Percentiles rank a stretch among this genome's conserved stretches.
These are phyloP conservation scores for Microsporum audouinii DNA, from an alignment of 2,329 filamentous ascomycete species.

Conservation along the genomic window DNA sequence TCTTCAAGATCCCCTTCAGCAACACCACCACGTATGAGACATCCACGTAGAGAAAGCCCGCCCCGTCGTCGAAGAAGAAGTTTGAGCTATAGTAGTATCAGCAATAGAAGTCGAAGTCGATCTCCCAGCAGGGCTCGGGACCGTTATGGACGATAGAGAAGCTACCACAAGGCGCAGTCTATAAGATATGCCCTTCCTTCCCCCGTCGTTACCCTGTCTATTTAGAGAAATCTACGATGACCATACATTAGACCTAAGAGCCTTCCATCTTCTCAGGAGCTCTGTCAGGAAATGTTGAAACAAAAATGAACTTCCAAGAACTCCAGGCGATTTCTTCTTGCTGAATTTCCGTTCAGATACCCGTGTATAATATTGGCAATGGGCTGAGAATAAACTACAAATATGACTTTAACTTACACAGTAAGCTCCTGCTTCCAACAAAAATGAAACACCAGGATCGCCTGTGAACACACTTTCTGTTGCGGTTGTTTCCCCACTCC, in stretches of 20 bases:
- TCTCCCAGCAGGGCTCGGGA: conserved; percentile 37
- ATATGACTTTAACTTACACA: too few species aligned
- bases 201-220: background rate
- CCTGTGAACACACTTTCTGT: too few species aligned
- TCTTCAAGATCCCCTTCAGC: conserved; percentile 23
- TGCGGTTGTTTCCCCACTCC: background rate
- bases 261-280: too few species aligned
- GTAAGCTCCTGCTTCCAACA: too few species aligned
- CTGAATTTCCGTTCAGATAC: too few species aligned
- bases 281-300: too few species aligned
- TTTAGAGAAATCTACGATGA: background rate
- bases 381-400: too few species aligned
- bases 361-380: too few species aligned
- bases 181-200: background rate
- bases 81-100: conserved; percentile 48
- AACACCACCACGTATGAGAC: conserved; percentile 30
- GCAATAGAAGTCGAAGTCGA: conserved; percentile 38
- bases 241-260: too few species aligned
- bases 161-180: background rate
- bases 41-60: conserved; percentile 26
- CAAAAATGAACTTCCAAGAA: too few species aligned
- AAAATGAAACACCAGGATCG: too few species aligned
- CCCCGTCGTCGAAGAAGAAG: conserved; percentile 42
- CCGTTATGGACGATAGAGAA: conserved; percentile 19
- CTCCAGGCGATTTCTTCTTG: too few species aligned